phyloP scores from a whole-genome alignment of 495 filamentous ascomycete species.

The Talaromyces proteolyticus region DNA sequence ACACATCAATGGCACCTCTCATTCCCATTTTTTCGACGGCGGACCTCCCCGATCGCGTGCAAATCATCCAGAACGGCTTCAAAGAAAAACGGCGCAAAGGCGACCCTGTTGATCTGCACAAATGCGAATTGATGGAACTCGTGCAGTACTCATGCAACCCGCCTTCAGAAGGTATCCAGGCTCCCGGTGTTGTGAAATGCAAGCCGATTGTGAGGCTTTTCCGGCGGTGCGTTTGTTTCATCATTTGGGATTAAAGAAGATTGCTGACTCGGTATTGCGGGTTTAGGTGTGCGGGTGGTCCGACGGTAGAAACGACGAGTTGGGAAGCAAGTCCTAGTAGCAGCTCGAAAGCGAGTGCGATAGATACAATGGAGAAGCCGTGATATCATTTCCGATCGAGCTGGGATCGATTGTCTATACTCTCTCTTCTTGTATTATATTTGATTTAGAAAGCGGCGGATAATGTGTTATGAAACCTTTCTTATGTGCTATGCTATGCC shows the following conservation, averaged over 20 bases:
- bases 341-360: not conserved
- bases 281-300: slow-evolving; percentile 64
- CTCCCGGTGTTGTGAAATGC: slow-evolving; percentile 58
- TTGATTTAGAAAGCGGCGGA: too few species aligned
- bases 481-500: not conserved
- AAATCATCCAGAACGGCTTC: slow-evolving; percentile 34
- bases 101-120: slow-evolving; percentile 47
- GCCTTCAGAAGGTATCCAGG: slow-evolving; percentile 46
- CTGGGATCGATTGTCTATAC: not conserved
- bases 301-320: slow-evolving; percentile 71
- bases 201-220: slow-evolving; percentile 72
- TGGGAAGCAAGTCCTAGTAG: slow-evolving; percentile 4
- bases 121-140: slow-evolving; percentile 71
- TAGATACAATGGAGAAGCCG: not conserved
- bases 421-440: not conserved
- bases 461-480: too few species aligned
- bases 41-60: slow-evolving; percentile 34
- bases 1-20: slow-evolving; percentile 32
- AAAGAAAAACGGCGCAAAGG: slow-evolving; percentile 39
- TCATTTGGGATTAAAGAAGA: too few species aligned
- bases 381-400: not conserved
- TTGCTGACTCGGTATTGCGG: too few species aligned
- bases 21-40: slow-evolving; percentile 33
- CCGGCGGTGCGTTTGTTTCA: slow-evolving; percentile 51
- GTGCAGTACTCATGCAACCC: slow-evolving; percentile 75